Conservation (phyloP, 805 yeast species). For the Maudiozyma pseudohumilis region DNA sequence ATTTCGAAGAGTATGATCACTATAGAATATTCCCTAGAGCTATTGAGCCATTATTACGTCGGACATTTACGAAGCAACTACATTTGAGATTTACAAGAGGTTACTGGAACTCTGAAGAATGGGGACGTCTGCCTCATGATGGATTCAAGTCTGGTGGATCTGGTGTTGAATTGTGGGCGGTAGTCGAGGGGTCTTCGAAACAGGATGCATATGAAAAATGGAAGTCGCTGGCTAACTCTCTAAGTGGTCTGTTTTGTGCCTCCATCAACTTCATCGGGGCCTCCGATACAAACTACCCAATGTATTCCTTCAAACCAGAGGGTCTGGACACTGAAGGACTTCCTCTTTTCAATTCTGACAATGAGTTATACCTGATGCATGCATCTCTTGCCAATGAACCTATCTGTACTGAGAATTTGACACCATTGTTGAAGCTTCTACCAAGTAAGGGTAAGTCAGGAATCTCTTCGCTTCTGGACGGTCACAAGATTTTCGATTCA, state of each 20-base stretch:
- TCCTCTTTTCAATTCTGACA: conserved; percentile 23
- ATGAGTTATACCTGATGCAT: conserved; percentile 48
- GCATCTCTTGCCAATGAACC: conserved; percentile 94
- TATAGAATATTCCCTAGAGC: conserved; percentile 71
- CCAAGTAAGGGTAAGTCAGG: conserved; percentile 94
- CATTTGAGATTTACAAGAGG: conserved; percentile 88
- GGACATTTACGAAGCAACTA: conserved; percentile 60
- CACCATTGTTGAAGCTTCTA: conserved; percentile 81
- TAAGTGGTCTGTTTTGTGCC: conserved; percentile 92
- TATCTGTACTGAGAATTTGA: conserved; percentile 90
- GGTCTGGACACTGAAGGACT: conserved; percentile 11
- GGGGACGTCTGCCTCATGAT: conserved; percentile 72
- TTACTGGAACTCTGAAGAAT: conserved; percentile 81
- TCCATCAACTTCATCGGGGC: conserved; percentile 82
- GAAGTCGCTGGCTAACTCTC: conserved; percentile 59
- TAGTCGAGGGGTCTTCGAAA: conserved; percentile 52
- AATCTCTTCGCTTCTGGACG: conserved; percentile 72
- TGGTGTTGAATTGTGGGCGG: conserved; percentile 91
- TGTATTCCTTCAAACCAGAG: conserved; percentile 28
- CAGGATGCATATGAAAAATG: conserved; percentile 54
- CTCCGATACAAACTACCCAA: conserved; percentile 64
- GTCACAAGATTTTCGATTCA: conserved; percentile 83
- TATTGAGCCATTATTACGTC: conserved; percentile 63
- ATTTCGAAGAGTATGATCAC: conserved; percentile 31
- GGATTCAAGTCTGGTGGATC: conserved; percentile 81